Base-by-base conservation (phyloP, 257 asterid genomes). In the Solanum peruvianum region DNA sequence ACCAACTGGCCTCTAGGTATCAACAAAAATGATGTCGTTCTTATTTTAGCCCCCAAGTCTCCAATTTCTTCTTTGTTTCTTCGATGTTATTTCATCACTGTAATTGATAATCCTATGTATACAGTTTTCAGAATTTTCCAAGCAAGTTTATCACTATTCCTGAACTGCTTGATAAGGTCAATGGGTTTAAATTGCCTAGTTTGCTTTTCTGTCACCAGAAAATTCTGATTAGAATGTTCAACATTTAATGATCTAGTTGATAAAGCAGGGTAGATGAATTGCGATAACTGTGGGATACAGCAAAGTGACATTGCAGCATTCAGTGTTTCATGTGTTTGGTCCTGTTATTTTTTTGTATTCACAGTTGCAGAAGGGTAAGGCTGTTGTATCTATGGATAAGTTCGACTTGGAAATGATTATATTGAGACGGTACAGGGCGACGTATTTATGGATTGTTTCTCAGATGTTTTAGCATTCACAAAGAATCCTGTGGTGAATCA, bases 311-410 rank as follows among this genome's bases (percentile, higher is more conserved):
- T 77, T 11, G 93, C 92, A 6, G 92, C 91, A 2, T 76, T 92
- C n/a, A 89, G 93, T 87, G 87, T 91, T 88, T 86, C 91, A 90
- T 78, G 58, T 89, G 33, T 89, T 64, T 23, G 91, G 91, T 7
- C 42, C 90, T 85, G 75, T 89, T 44, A 86, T 35, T 14, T 10
- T 87, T 42, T 9, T 83, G 31, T 91, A 85, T 16, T 89, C 91
- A 9, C 93, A 88, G 90, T 81, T 91, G 42, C 94, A 87, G 88
- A 72, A 91, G 66, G 94, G 90, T 75, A 89, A 88, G 56, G 14
- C 82, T 37, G 92, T 86, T 86, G 95, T 90, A 49, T 88, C 85
- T 67, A 90, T 89, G 93, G 77, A 77, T 16, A 83, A 25, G 84
- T 85, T 84, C 15, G 91, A 82, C 14, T 86, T 87, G 87, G 88